Evolutionary conservation across 495 filamentous ascomycete species (phyloP).

Genomic region (Patellaria atrata): DNA sequence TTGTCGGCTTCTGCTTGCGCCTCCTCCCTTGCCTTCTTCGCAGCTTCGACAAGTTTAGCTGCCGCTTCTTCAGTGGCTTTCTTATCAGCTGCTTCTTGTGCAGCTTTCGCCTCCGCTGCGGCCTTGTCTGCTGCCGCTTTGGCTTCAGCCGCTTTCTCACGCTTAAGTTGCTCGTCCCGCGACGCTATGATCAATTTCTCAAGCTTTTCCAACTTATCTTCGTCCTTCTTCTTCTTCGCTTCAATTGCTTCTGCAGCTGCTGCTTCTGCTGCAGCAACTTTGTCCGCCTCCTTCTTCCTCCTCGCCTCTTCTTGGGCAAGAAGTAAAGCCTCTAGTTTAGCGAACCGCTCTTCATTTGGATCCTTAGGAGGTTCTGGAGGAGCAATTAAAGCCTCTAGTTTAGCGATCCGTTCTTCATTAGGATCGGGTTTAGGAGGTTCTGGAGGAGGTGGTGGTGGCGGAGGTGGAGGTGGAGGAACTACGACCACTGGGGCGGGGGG

Average conservation of each 20-base stretch:
- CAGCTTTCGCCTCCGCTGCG: slow-evolving; percentile 24
- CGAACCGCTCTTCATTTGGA: slow-evolving; percentile 17
- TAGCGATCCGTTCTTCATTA: slow-evolving; percentile 8
- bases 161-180: slow-evolving; percentile 22
- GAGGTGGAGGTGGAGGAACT: slow-evolving; percentile 2
- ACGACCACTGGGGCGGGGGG: slow-evolving; percentile 1
- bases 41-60: slow-evolving; percentile 15
- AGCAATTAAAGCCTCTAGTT: slow-evolving; percentile 9
- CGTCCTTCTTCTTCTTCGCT: slow-evolving; percentile 20
- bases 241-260: slow-evolving; percentile 11
- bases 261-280: slow-evolving; percentile 11
- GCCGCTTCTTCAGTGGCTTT: slow-evolving; percentile 29
- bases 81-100: slow-evolving; percentile 29
- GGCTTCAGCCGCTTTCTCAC: slow-evolving; percentile 19
- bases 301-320: slow-evolving; percentile 17
- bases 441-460: slow-evolving; percentile 6
- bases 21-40: slow-evolving; percentile 22
- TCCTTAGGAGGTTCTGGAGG: slow-evolving; percentile 6
- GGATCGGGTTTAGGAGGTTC: slow-evolving; percentile 12
- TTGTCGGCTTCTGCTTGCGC: slow-evolving; percentile 34
- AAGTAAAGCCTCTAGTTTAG: slow-evolving; percentile 13
- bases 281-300: slow-evolving; percentile 14
- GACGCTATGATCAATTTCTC: slow-evolving; percentile 25
- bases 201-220: slow-evolving; percentile 21
- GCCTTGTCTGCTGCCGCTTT: slow-evolving; percentile 25